These are phyloP conservation scores for Scheffersomyces titani DNA, from an alignment of 1,139 yeast species.

Conservation along the genomic window DNA sequence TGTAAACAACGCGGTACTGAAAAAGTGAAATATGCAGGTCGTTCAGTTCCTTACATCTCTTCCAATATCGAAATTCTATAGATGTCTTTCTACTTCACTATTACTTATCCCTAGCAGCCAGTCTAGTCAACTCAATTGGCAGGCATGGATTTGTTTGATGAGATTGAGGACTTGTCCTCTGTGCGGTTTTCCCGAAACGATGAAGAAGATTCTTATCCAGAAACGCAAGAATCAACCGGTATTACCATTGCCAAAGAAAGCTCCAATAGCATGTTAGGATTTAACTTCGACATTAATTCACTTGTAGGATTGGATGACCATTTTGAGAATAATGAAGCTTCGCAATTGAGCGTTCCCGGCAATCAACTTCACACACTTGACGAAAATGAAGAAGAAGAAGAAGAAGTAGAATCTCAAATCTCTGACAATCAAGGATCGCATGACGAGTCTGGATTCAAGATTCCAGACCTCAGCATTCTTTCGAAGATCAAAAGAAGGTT, in stretches of 20 bases:
- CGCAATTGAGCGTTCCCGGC: neutral
- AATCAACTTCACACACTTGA: neutral
- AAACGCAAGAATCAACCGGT: conserved; percentile 4
- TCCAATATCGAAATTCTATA: neutral
- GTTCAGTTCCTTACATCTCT: neutral
- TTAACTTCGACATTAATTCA: conserved; percentile 15
- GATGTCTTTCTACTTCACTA: neutral
- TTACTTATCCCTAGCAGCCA: neutral
- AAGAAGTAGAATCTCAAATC: neutral
- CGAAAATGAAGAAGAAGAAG: neutral
- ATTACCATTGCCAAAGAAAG: neutral
- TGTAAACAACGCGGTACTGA: neutral
- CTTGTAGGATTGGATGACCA: conserved; percentile 12
- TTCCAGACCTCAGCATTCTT: conserved; percentile 13
- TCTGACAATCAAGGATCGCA: neutral
- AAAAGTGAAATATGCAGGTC: neutral
- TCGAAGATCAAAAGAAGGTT: conserved; percentile 20
- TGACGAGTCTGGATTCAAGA: neutral
- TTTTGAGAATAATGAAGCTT: neutral
- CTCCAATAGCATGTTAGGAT: conserved; percentile 6
- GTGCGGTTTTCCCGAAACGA: conserved; percentile 4
- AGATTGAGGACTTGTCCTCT: conserved; percentile 16
- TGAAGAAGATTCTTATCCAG: conserved; percentile 5
- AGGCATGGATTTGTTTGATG: conserved; percentile 22
- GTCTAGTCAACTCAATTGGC: neutral